Evolutionary conservation across 192 early-diverging fungal genomes (phyloP).

Genomic region (Backusella liffmaniae): DNA sequence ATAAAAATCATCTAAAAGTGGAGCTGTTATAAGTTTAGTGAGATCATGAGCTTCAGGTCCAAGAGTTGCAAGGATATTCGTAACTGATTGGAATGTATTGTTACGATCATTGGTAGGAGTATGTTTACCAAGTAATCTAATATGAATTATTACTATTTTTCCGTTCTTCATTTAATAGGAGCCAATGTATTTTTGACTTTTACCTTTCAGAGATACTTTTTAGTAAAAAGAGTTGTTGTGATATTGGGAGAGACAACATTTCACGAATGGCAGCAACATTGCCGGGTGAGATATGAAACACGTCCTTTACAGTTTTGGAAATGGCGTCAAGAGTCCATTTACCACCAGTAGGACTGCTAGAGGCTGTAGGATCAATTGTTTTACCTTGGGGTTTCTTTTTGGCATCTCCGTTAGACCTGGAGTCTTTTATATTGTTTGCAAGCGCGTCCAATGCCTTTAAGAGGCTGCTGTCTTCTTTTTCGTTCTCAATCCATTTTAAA

Average conservation of each 20-base stretch:
- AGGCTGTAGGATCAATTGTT: background rate
- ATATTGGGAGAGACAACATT: background rate
- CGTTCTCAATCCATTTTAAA: background rate
- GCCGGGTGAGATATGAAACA: background rate
- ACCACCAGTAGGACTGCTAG: background rate
- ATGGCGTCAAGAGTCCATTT: constrained; percentile 11
- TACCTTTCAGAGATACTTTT: constrained; percentile 15
- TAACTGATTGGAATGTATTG: constrained; percentile 17
- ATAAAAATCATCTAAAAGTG: constrained; percentile 11
- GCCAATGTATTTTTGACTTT: no score
- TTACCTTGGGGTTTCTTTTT: background rate
- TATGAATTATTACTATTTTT: no score
- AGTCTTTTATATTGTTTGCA: background rate
- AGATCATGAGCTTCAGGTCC: constrained; percentile 13
- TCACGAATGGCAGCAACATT: constrained; percentile 17
- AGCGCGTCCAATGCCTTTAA: background rate
- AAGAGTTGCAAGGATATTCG: constrained; percentile 6
- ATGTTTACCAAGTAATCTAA: constrained; percentile 14
- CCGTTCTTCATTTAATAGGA: no score
- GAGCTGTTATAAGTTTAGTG: background rate
- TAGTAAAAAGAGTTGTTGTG: constrained; percentile 9
- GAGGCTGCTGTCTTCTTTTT: background rate
- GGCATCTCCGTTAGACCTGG: background rate
- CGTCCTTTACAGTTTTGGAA: background rate
- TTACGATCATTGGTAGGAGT: constrained; percentile 18